Percentiles rank a stretch among this genome's conserved stretches.
These are phyloP conservation scores for Amanita rimosa DNA, from an alignment of 768 basidiomycete genomes.

Conservation along the genomic window DNA sequence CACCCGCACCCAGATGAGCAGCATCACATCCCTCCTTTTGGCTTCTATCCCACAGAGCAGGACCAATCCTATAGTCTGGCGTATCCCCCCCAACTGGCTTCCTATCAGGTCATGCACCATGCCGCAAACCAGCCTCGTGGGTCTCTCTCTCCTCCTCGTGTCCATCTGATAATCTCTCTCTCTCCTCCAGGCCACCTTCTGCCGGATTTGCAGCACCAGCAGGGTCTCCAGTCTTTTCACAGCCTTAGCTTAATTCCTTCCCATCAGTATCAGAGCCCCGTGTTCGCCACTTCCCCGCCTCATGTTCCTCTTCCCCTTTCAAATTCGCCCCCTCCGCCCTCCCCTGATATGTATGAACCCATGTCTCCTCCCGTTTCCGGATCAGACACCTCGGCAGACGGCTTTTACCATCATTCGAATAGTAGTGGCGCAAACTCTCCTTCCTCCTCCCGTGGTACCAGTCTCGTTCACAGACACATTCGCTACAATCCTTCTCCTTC, in stretches of 20 bases:
- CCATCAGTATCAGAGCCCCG: slow-evolving; percentile 53
- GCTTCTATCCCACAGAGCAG: slow-evolving; percentile 43
- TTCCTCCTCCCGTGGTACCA: slow-evolving; percentile 63
- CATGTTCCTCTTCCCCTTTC: slow-evolving; percentile 58
- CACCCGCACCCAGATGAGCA: slow-evolving; percentile 41
- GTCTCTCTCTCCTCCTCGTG: slow-evolving; percentile 45
- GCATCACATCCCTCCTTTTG: slow-evolving; percentile 34
- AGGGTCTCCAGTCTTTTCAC: slow-evolving; percentile 32
- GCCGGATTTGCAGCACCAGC: slow-evolving; percentile 57
- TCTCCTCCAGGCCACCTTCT: slow-evolving; percentile 51
- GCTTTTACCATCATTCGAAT: slow-evolving; percentile 70
- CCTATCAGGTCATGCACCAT: slow-evolving; percentile 48
- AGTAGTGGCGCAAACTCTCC: slow-evolving; percentile 70
- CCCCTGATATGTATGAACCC: slow-evolving; percentile 75
- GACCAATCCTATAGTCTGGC: slow-evolving; percentile 42
- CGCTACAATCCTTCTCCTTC: slow-evolving; percentile 80
- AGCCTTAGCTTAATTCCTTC: slow-evolving; percentile 56
- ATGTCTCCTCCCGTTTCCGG: slow-evolving; percentile 80
- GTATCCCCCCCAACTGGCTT: slow-evolving; percentile 43
- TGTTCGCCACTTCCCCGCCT: slow-evolving; percentile 51
- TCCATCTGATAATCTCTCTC: slow-evolving; percentile 56
- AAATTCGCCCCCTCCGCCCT: slow-evolving; percentile 65
- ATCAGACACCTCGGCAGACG: slow-evolving; percentile 83
- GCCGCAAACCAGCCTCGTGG: slow-evolving; percentile 58
- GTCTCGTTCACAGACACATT: slow-evolving; percentile 62